phyloP scores from a whole-genome alignment of 306 rosid genomes.

The Dryas alaskensis region DNA sequence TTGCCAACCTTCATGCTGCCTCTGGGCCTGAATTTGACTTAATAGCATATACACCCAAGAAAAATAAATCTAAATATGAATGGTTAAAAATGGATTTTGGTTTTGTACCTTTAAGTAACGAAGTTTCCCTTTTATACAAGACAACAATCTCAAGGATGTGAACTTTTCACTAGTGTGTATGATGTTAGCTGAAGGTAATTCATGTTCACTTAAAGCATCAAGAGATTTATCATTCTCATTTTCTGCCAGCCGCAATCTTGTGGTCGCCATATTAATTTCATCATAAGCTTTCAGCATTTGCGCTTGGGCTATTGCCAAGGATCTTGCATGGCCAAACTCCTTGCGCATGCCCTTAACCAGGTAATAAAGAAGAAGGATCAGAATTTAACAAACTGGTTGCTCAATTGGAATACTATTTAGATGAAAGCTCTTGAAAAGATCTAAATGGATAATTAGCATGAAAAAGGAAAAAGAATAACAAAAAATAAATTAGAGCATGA shows the following conservation, averaged over 20 bases:
- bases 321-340: constrained; percentile 88
- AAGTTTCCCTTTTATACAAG: constrained; percentile 79
- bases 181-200: constrained; percentile 63
- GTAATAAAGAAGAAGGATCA: constrained; percentile 23
- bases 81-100: constrained; percentile 15
- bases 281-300: constrained; percentile 89
- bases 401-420: constrained; percentile 12
- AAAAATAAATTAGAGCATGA: neutral
- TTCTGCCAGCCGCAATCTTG: constrained; percentile 60
- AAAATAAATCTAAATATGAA: constrained; percentile 2
- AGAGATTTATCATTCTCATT: constrained; percentile 67
- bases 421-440: constrained; percentile 11
- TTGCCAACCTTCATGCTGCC: neutral
- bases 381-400: constrained; percentile 15
- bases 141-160: constrained; percentile 54
- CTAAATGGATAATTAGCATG: neutral
- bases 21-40: neutral
- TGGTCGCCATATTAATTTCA: constrained; percentile 87
- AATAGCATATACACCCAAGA: constrained; percentile 17
- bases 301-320: constrained; percentile 88
- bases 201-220: constrained; percentile 67
- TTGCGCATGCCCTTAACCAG: constrained; percentile 76
- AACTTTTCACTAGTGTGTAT: constrained; percentile 76
- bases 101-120: constrained; percentile 79
- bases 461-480: neutral